A percentile compares a stretch with the other conserved stretches of the same genome.
Conservation (phyloP, 2,329 filamentous ascomycete species). For the Mycocentrospora acerina region DNA sequence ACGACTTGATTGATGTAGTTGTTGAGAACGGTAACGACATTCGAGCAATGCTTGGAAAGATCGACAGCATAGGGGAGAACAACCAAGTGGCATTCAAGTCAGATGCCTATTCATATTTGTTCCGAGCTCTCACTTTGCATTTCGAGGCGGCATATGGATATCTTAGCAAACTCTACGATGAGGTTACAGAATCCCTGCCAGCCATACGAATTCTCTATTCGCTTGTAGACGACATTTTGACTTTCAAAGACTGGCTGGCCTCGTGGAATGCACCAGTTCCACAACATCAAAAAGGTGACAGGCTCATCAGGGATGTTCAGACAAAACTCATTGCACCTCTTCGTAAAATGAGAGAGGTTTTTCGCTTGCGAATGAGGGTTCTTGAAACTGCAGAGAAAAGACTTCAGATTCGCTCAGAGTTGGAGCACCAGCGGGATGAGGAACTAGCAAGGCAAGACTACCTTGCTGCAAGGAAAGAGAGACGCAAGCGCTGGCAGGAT, state of each 20-base stretch:
- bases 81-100: slow-evolving; percentile 19
- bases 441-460: slow-evolving; percentile 1
- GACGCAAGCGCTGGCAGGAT: slow-evolving; percentile 30
- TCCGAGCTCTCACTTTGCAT: slow-evolving; percentile 18
- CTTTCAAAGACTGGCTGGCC: slow-evolving; percentile 25
- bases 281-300: slow-evolving; percentile 15
- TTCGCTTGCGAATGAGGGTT: slow-evolving; percentile 3
- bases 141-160: slow-evolving; percentile 20
- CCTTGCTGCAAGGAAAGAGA: slow-evolving; percentile 1
- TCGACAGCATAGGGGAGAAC: slow-evolving; percentile 2
- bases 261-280: slow-evolving; percentile 23
- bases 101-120: slow-evolving; percentile 31
- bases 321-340: slow-evolving; percentile 29
- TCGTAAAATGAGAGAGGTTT: slow-evolving; percentile 10
- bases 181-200: slow-evolving; percentile 8
- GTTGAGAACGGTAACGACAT: slow-evolving; percentile 7
- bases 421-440: slow-evolving; percentile 5
- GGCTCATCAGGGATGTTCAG: slow-evolving; percentile 26
- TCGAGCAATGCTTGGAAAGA: slow-evolving; percentile 6
- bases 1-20: slow-evolving; percentile 11
- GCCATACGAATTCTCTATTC: slow-evolving; percentile 20
- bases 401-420: slow-evolving; percentile 4
- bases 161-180: slow-evolving; percentile 7
- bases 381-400: slow-evolving; percentile 10
- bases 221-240: slow-evolving; percentile 19